phyloP scores from a whole-genome alignment of 192 early-diverging fungal species.

The Coemansia sp. region DNA sequence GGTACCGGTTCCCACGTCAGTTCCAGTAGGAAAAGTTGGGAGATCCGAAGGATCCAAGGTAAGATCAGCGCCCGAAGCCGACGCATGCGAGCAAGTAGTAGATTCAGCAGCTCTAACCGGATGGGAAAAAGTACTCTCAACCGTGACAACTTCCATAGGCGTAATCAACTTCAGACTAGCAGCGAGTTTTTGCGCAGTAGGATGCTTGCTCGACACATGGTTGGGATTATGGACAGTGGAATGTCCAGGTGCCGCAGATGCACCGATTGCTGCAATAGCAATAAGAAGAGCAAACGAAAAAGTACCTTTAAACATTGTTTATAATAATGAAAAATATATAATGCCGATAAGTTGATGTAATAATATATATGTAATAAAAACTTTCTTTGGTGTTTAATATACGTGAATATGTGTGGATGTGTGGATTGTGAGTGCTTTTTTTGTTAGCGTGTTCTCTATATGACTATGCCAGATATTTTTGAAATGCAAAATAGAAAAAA shows the following conservation, averaged over 20 bases:
- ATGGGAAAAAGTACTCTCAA: background rate
- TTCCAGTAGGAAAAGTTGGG: background rate
- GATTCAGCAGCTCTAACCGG: background rate
- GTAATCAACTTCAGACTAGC: background rate
- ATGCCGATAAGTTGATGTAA: background rate
- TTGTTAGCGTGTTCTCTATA: too few relatives aligned
- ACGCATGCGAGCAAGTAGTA: background rate
- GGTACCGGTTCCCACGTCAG: background rate
- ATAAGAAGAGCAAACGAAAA: constrained; percentile 2
- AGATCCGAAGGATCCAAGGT: constrained; percentile 1
- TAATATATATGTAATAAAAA: too few relatives aligned
- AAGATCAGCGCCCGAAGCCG: background rate
- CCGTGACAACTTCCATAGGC: constrained; percentile 4
- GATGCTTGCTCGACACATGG: background rate
- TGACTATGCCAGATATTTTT: too few relatives aligned
- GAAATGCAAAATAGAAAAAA: too few relatives aligned
- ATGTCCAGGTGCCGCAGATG: background rate
- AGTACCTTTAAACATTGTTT: background rate
- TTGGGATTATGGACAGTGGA: background rate
- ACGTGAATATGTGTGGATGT: too few relatives aligned
- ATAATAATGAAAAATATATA: background rate
- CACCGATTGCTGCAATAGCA: background rate
- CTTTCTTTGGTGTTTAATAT: too few relatives aligned
- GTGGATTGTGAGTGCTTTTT: too few relatives aligned
- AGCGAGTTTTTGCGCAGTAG: background rate